Conservation (phyloP, 495 filamentous ascomycete species). For the Pyronema omphalodes region DNA sequence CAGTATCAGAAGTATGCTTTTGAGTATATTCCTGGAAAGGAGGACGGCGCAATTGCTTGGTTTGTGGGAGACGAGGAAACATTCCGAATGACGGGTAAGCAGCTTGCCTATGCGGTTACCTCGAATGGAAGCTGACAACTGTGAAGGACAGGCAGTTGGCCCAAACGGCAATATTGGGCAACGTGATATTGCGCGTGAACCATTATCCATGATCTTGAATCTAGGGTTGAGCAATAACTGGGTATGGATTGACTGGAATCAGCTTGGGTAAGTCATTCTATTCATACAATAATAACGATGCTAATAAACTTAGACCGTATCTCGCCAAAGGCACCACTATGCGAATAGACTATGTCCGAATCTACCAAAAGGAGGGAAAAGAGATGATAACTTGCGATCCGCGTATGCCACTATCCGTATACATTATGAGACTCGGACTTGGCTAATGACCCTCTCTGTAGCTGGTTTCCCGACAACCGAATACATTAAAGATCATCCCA, state of each 20-base stretch:
- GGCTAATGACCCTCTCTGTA: neutral
- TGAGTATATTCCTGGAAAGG: conserved; percentile 48
- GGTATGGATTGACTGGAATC: conserved; percentile 39
- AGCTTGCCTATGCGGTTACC: conserved; percentile 46
- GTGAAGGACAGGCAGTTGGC: conserved; percentile 40
- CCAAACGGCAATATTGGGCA: conserved; percentile 19
- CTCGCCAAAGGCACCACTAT: conserved; percentile 37
- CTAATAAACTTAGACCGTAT: conserved; percentile 8
- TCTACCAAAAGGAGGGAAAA: conserved; percentile 48
- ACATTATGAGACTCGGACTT: neutral
- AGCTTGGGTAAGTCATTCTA: conserved; percentile 24
- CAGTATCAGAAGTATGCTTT: conserved; percentile 53
- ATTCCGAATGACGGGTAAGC: conserved; percentile 46
- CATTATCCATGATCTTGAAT: conserved; percentile 42
- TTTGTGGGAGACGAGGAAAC: conserved; percentile 47
- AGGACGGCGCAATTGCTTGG: conserved; percentile 44
- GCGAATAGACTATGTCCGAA: conserved; percentile 56
- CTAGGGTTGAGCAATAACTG: conserved; percentile 57
- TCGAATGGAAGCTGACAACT: conserved; percentile 44
- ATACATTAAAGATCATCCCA: conserved; percentile 47
- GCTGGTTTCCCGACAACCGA: conserved; percentile 46
- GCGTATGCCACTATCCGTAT: conserved; percentile 9
- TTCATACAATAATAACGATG: conserved; percentile 16
- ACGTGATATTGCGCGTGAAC: conserved; percentile 16
- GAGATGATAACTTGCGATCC: conserved; percentile 54